Percentiles rank a stretch among this genome's conserved stretches.
These are phyloP conservation scores for Chrysosporium queenslandicum DNA, from an alignment of 2,329 filamentous ascomycete genomes.

Conservation along the genomic window DNA sequence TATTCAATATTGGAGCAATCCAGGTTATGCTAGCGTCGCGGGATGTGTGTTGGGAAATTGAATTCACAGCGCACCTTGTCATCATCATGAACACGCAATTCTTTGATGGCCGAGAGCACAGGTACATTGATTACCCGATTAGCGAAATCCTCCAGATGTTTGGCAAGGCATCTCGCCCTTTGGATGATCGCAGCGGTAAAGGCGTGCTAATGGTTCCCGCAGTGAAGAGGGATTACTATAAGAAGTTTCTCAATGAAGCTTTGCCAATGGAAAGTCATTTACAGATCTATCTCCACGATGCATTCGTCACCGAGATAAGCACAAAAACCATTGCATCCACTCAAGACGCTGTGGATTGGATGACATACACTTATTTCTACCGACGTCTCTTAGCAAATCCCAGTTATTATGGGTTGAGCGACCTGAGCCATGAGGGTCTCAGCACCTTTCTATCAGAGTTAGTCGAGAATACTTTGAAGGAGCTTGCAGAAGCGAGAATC, in stretches of 20 bases:
- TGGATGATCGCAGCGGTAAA: constrained; percentile 67
- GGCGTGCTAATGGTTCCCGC: constrained; percentile 95
- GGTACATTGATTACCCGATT: constrained; percentile 92
- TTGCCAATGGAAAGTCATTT: constrained; percentile 91
- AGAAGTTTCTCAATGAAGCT: constrained; percentile 95
- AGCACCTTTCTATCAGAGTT: constrained; percentile 89
- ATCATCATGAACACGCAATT: constrained; percentile 97
- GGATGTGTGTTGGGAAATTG: constrained; percentile 93
- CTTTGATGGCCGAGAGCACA: constrained; percentile 91
- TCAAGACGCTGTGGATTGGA: constrained; percentile 96
- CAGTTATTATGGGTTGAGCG: constrained; percentile 85
- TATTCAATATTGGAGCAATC: constrained; percentile 81
- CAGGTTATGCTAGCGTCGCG: constrained; percentile 74
- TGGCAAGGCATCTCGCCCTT: constrained; percentile 73
- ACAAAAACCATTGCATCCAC: constrained; percentile 91
- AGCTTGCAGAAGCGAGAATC: constrained; percentile 85
- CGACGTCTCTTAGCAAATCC: constrained; percentile 88
- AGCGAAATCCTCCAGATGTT: constrained; percentile 97
- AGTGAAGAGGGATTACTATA: constrained; percentile 95
- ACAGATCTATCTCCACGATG: constrained; percentile 83
- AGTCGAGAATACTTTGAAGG: constrained; percentile 83
- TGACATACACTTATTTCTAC: constrained; percentile 97
- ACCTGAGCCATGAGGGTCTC: constrained; percentile 83
- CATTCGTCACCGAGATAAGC: constrained; percentile 93
- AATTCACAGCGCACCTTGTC: constrained; percentile 78